phyloP scores from a whole-genome alignment of 345 rosid species.

The Anacardium occidentale region DNA sequence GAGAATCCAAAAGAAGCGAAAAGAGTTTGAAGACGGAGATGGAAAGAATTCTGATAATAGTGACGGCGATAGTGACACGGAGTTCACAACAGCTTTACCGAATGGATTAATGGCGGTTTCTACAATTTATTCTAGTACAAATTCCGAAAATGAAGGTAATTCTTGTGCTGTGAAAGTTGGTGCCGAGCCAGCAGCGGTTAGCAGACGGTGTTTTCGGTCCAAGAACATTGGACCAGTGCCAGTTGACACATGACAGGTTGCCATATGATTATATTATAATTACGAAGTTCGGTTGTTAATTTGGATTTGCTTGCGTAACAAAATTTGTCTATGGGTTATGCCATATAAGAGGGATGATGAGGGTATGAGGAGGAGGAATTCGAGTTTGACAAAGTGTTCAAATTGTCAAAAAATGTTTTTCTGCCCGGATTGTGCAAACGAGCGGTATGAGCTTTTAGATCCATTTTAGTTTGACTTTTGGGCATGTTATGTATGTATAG shows the following conservation, averaged over 20 bases:
- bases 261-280: conserved; percentile 8
- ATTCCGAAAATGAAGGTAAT: conserved; percentile 47
- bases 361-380: conserved; percentile 59
- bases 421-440: conserved; percentile 69
- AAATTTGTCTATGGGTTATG: conserved; percentile 40
- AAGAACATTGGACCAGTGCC: conserved; percentile 83
- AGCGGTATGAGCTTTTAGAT: conserved; percentile 47
- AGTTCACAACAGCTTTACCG: conserved; percentile 74
- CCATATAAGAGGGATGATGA: conserved; percentile 55
- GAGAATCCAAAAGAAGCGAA: conserved; percentile 57
- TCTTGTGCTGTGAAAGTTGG: conserved; percentile 70
- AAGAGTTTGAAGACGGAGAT: conserved; percentile 27
- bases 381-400: conserved; percentile 59
- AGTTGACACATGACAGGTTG: conserved; percentile 65
- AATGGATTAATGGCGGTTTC: conserved; percentile 92
- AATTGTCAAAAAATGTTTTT: conserved; percentile 67
- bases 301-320: background rate
- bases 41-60: conserved; percentile 22
- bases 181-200: conserved; percentile 34
- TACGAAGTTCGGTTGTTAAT: background rate
- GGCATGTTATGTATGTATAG: background rate
- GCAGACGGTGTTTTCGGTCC: conserved; percentile 69
- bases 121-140: conserved; percentile 40
- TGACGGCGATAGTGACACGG: conserved; percentile 48
- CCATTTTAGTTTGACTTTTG: background rate